Base-by-base conservation (phyloP, 1,284 basidiomycete species). In the Amylostereum areolatum region DNA sequence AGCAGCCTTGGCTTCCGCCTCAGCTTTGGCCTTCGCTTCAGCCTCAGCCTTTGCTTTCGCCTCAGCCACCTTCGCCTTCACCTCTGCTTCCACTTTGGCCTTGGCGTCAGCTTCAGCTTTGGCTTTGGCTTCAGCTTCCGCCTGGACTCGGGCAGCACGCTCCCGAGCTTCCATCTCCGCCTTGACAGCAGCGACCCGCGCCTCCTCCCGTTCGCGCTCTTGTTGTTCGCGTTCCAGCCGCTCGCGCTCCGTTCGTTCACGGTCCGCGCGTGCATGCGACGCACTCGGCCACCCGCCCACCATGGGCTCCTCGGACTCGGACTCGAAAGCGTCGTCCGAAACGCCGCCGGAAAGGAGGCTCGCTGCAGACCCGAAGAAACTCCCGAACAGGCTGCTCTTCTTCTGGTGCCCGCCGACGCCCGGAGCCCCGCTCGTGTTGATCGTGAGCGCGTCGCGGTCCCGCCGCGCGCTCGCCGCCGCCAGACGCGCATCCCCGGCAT, bases 231-330 rank as follows among this genome's bases (percentile, higher is more conserved):
- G 3, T 33, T 37, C 30, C 18, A 29, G 2, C 12, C 25, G 0
- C 29, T 35, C n/a, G 24, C 12, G 10, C 18, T 18, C 41, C 4
- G 42, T 25, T 3, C 41, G 34, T 8, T 41, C 29, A 2, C 11
- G 5, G 9, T 44, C 10, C 1, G 37, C 32, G 0, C 39, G 43
- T 2, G 25, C 49, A 2, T 51, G 30, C 18, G 43, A 37, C 45
- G 29, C 30, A 24, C 47, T 42, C 3, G 34, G 36, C 18, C 44
- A 12, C 1, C 24, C 42, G 5, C 35, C 47, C 27, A 36, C 41
- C 0, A 47, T 34, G 12, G 46, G n/a, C 2, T 25, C 67, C 70
- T 12, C 35, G 5, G 18, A 18, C 8, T 44, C 34, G 8, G 40
- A 40, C n/a, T 44, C 34, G 11, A 32, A 35, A 7, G 30, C 24